Base-by-base conservation (phyloP, 176 grass and related monocot species). In the Luzula sylvatica region DNA sequence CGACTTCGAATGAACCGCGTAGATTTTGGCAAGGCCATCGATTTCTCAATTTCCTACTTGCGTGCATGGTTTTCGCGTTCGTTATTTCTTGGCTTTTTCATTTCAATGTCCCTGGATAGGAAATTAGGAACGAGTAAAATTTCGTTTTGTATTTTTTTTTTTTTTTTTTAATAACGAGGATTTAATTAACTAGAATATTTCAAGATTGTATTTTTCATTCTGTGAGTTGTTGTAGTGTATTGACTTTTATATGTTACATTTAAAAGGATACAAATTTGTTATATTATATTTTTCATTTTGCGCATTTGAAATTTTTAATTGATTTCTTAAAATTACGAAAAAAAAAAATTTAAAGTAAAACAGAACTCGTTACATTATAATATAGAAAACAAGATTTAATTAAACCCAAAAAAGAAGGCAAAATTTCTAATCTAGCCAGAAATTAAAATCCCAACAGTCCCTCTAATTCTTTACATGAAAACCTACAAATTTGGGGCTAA, bases 41-140 rank as follows among this genome's bases (percentile, higher is more conserved):
- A 27, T 92, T 98, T 64, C 93, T 98, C 52, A 98, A 98, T 42
- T 87, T 98, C 66, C 75, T 98, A 5, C 81, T 92, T 8, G 93
- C 93, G 11, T 98, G 93, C 69, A 82, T 98, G 81, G 93, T 98
- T 59, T 86, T 92, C 40, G 86, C 93, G 0, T 98, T 98, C 44
- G 75, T 98, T 9, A 82, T 98, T 71, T 98, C 86, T 21, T 98
- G 93, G 93, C 86, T 98, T 61, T 92, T 92, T 70, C 93, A 87
- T 78, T 98, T 98, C 51, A 92, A 83, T 45, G 93, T 83, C 41
- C 93, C 93, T 2, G 86, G 81, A 18, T 90, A 53, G n/a, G n/a
- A n/a, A n/a, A n/a, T n/a, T n/a, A n/a, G n/a, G n/a, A 86, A 18
- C 52, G 35, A n/a, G n/a, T n/a, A n/a, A n/a, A n/a, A n/a, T n/a